Percentiles rank a stretch among this genome's conserved stretches.
Evolutionary conservation across 192 early-diverging fungal genomes (phyloP).

Genomic region (Coemansia nantahalensis): DNA sequence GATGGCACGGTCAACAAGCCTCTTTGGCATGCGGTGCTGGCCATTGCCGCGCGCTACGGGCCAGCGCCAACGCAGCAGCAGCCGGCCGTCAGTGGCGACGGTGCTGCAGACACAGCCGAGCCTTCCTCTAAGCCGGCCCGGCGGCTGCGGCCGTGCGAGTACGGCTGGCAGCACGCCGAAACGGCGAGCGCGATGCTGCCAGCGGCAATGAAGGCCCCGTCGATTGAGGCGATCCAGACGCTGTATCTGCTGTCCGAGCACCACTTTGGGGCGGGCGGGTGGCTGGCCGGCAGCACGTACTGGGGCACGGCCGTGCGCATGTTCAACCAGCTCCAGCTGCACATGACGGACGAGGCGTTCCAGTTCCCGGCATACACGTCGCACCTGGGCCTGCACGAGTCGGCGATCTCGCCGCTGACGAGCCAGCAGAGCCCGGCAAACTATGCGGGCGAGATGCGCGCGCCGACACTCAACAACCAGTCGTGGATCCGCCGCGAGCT

Average conservation of each 20-base stretch:
- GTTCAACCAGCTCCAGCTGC: conserved; percentile 53
- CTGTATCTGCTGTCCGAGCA: conserved; percentile 45
- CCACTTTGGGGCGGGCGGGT: conserved; percentile 50
- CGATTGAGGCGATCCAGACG: conserved; percentile 46
- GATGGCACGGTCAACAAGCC: conserved; percentile 32
- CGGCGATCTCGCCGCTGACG: conserved; percentile 42
- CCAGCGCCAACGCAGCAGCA: too few relatives aligned
- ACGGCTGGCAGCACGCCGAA: conserved; percentile 29
- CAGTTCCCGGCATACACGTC: conserved; percentile 53
- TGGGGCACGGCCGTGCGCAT: conserved; percentile 54
- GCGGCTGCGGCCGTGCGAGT: conserved; percentile 25
- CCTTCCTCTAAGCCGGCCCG: too few relatives aligned
- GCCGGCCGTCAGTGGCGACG: too few relatives aligned
- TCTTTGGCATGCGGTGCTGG: conserved; percentile 48
- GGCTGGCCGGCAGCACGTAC: conserved; percentile 45
- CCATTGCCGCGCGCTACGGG: conserved; percentile 48
- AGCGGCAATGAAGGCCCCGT: conserved; percentile 27
- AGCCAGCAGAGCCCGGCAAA: conserved; percentile 46
- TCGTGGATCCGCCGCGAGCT: conserved; percentile 50
- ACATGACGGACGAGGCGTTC: conserved; percentile 53
- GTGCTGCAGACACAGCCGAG: too few relatives aligned
- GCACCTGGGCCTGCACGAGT: conserved; percentile 52
- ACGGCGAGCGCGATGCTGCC: conserved; percentile 40
- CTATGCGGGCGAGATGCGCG: conserved; percentile 42
- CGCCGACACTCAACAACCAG: conserved; percentile 38